These are phyloP conservation scores for Fomitiporia mediterranea DNA, from an alignment of 1,284 basidiomycete species.

Conservation along the genomic window DNA sequence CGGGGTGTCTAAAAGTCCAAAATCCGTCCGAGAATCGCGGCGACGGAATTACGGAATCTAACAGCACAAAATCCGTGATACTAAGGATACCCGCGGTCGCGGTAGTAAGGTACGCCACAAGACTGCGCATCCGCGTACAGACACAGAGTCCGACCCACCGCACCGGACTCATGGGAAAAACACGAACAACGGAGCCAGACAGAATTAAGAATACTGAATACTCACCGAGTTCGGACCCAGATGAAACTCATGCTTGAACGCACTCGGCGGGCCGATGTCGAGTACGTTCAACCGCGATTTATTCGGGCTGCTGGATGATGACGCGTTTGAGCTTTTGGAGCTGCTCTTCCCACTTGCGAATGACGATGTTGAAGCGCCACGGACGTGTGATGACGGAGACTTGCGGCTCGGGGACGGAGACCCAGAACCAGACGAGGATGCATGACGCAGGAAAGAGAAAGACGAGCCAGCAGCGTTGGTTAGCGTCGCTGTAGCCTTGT, in stretches of 20 bases:
- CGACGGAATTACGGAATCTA: neutral
- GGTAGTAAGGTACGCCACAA: no score
- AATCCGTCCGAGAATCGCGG: neutral
- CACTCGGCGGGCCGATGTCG: constrained; percentile 15
- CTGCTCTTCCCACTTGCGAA: neutral
- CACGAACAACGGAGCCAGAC: neutral
- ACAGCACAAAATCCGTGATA: neutral
- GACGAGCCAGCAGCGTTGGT: constrained; percentile 1
- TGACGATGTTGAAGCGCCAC: constrained; percentile 9
- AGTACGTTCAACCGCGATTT: neutral
- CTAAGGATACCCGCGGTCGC: neutral
- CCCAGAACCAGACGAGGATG: neutral
- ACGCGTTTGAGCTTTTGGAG: neutral
- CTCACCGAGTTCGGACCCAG: constrained; percentile 12
- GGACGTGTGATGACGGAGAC: neutral
- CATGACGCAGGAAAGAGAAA: constrained; percentile 4
- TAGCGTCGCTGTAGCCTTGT: constrained; percentile 3
- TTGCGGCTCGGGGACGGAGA: neutral
- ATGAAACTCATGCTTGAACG: constrained; percentile 20
- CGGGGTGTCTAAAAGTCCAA: no score
- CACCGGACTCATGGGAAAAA: neutral
- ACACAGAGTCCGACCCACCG: neutral
- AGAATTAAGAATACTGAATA: neutral
- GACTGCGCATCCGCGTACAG: neutral
- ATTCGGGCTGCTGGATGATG: neutral